Conservation (phyloP, 495 filamentous ascomycete species). For the Penicillium cataractarum region DNA sequence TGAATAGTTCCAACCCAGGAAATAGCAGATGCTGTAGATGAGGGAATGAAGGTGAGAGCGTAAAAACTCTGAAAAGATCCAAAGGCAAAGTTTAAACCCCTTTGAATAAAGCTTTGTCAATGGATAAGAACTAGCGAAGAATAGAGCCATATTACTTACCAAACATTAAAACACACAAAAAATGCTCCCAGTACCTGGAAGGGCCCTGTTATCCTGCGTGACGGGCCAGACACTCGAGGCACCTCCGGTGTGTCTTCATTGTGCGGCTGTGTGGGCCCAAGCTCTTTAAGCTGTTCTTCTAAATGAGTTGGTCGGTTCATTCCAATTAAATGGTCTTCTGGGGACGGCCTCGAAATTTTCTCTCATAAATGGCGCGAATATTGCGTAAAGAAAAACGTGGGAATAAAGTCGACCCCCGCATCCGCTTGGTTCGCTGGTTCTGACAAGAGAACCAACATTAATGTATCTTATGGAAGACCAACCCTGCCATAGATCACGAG, state of each 20-base stretch:
- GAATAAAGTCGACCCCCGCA: neutral
- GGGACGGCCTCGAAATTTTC: neutral
- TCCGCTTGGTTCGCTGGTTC: neutral
- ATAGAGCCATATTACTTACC: neutral
- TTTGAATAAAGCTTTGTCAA: neutral
- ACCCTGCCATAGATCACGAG: neutral
- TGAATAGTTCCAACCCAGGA: constrained; percentile 55
- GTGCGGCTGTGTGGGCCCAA: neutral
- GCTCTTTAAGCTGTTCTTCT: neutral
- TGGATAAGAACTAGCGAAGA: neutral
- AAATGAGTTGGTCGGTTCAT: neutral
- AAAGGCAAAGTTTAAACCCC: constrained; percentile 29
- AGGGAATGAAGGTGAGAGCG: constrained; percentile 30
- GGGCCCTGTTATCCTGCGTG: neutral
- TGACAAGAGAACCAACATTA: neutral
- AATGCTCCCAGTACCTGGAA: constrained; percentile 10
- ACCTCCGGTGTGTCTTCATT: neutral
- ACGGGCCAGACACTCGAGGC: neutral
- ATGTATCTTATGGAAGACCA: neutral
- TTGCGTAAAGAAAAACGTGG: neutral
- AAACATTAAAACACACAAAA: constrained; percentile 8
- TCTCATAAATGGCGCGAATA: neutral
- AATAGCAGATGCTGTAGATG: constrained; percentile 28
- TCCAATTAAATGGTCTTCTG: neutral
- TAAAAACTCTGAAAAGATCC: constrained; percentile 53